Evolutionary conservation across 495 filamentous ascomycete genomes (phyloP).

Genomic region (Penicillium chermesinum): DNA sequence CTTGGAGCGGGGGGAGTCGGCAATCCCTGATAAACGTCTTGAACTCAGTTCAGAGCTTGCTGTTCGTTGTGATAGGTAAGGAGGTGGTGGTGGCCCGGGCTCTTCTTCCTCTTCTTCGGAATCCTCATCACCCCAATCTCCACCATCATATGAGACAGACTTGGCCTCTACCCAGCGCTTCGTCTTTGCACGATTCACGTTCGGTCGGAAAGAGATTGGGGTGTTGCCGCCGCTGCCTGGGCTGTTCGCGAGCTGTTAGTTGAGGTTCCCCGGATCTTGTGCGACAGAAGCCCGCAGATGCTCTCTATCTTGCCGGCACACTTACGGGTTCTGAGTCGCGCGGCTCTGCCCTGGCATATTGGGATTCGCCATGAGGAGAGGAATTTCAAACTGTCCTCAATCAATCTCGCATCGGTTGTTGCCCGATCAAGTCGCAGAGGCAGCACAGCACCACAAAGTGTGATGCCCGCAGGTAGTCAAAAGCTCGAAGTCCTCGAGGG

Average conservation of each 20-base stretch:
- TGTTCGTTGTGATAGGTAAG: conserved; percentile 32
- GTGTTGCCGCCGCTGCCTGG: conserved; percentile 25
- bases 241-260: conserved; percentile 19
- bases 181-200: conserved; percentile 86
- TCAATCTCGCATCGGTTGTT: conserved; percentile 16
- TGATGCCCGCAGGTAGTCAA: neutral
- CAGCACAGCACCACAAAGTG: neutral
- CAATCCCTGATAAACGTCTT: conserved; percentile 14
- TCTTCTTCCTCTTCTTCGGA: conserved; percentile 68
- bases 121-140: conserved; percentile 88
- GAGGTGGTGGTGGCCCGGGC: conserved; percentile 27
- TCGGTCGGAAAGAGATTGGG: conserved; percentile 63
- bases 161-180: conserved; percentile 95
- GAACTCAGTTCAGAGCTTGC: conserved; percentile 24
- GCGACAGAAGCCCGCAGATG: conserved; percentile 1
- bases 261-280: conserved; percentile 13
- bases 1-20: conserved; percentile 14
- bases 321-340: conserved; percentile 23
- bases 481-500: neutral
- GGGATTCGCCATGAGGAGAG: conserved; percentile 18
- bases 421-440: conserved; percentile 7
- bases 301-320: neutral
- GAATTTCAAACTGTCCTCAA: conserved; percentile 4
- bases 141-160: conserved; percentile 80
- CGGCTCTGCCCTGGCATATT: conserved; percentile 23